Evolutionary conservation across 495 filamentous ascomycete genomes (phyloP).

Genomic region (Penicillium daleae): DNA sequence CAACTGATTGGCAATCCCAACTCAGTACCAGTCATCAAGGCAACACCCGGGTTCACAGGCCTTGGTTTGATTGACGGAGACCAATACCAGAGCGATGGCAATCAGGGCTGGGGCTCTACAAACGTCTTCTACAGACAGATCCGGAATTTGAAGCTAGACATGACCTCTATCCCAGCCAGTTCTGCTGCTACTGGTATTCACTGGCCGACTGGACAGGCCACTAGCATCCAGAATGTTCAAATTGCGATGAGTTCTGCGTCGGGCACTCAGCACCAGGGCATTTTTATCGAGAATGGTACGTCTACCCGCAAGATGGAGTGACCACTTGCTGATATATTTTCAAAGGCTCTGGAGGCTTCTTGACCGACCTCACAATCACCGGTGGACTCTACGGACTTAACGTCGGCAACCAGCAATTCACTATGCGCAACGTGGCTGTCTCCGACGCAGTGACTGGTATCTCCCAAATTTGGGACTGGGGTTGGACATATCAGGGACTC

Average conservation of each 20-base stretch:
- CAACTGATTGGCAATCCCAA: constrained; percentile 71
- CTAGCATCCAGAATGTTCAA: constrained; percentile 75
- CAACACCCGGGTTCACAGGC: constrained; percentile 63
- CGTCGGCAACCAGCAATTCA: constrained; percentile 82
- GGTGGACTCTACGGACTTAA: constrained; percentile 69
- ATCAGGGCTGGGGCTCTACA: constrained; percentile 58
- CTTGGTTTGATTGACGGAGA: constrained; percentile 73
- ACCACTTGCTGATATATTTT: background rate
- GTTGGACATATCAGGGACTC: constrained; percentile 57
- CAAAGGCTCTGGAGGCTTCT: constrained; percentile 70
- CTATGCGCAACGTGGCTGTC: constrained; percentile 73
- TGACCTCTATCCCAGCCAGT: constrained; percentile 60
- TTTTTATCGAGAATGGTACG: constrained; percentile 74
- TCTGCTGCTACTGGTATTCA: constrained; percentile 67
- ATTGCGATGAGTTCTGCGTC: constrained; percentile 66
- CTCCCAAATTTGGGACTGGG: constrained; percentile 62
- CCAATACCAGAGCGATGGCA: constrained; percentile 52
- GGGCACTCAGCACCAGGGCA: constrained; percentile 68
- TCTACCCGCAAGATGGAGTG: constrained; percentile 24
- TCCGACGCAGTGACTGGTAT: constrained; percentile 64
- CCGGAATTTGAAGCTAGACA: constrained; percentile 76
- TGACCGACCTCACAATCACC: constrained; percentile 65
- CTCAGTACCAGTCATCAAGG: constrained; percentile 65
- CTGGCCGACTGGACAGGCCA: constrained; percentile 75
- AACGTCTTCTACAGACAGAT: constrained; percentile 81